phyloP scores from a whole-genome alignment of 2,329 filamentous ascomycete species.

The Fusarium verrucosum region DNA sequence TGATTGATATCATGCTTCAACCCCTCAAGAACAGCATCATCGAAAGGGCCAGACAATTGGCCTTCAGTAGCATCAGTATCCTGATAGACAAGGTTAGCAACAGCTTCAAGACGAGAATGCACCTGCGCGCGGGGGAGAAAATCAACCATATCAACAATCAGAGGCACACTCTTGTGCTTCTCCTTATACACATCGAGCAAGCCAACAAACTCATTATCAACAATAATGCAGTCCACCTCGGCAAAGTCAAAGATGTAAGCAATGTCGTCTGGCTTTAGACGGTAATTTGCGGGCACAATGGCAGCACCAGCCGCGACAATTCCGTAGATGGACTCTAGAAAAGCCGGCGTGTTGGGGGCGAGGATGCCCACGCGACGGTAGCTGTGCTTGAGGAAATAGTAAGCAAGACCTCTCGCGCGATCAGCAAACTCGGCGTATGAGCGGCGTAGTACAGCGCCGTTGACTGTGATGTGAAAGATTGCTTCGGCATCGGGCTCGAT shows the following conservation, averaged over 20 bases:
- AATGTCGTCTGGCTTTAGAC: slow-evolving; percentile 84
- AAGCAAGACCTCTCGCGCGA: slow-evolving; percentile 86
- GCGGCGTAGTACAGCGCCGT: slow-evolving; percentile 76
- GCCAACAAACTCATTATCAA: slow-evolving; percentile 79
- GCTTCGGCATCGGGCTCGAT: slow-evolving; percentile 89
- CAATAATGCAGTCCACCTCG: slow-evolving; percentile 87
- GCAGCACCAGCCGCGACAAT: slow-evolving; percentile 83
- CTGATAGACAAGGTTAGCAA: slow-evolving; percentile 48
- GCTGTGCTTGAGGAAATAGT: slow-evolving; percentile 80
- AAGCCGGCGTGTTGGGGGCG: slow-evolving; percentile 92
- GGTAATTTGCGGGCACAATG: slow-evolving; percentile 72
- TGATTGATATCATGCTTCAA: slow-evolving; percentile 73
- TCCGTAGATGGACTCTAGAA: slow-evolving; percentile 89
- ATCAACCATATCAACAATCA: slow-evolving; percentile 76
- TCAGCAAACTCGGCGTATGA: slow-evolving; percentile 86
- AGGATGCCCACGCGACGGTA: slow-evolving; percentile 85
- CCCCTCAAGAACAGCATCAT: slow-evolving; percentile 84
- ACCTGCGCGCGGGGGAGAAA: not conserved
- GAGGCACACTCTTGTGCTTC: slow-evolving; percentile 68
- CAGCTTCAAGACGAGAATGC: not conserved
- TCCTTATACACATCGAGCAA: slow-evolving; percentile 74
- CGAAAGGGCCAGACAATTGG: slow-evolving; percentile 79
- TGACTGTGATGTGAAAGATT: slow-evolving; percentile 85
- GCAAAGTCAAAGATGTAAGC: slow-evolving; percentile 89
- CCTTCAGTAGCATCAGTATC: slow-evolving; percentile 84